Conservation (phyloP, 2,329 filamentous ascomycete species). For the Colletotrichum shisoi region DNA sequence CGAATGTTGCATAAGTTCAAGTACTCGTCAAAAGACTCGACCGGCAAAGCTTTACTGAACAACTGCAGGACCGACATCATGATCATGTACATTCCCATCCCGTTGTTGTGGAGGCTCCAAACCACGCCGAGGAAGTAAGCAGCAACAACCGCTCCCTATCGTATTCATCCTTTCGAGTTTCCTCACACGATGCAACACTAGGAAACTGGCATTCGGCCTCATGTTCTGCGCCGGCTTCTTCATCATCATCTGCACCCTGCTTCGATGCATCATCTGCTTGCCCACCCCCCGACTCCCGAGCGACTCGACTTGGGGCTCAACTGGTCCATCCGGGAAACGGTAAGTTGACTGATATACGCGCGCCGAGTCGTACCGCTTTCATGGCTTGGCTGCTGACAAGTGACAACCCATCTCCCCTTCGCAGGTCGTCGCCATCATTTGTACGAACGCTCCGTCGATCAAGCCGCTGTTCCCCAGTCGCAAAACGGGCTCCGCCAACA, state of each 20-base stretch:
- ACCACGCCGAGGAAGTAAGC: conserved; percentile 27
- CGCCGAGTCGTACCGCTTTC: no score
- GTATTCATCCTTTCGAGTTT: not conserved
- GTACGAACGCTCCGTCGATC: conserved; percentile 34
- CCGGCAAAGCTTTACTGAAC: not conserved
- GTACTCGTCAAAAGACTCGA: not conserved
- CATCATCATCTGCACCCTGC: conserved; percentile 37
- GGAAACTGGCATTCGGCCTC: conserved; percentile 37
- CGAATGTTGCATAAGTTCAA: conserved; percentile 24
- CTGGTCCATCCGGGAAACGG: conserved; percentile 40
- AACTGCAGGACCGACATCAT: conserved; percentile 18
- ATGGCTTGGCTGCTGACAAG: not conserved
- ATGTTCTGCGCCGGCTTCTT: conserved; percentile 41
- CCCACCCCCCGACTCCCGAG: conserved; percentile 26
- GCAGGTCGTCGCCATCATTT: conserved; percentile 30
- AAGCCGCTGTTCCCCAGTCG: conserved; percentile 31
- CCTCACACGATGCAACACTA: not conserved
- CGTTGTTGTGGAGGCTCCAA: conserved; percentile 31
- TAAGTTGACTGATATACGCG: not conserved
- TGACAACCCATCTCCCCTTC: not conserved
- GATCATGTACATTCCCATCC: conserved; percentile 36
- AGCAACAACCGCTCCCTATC: not conserved
- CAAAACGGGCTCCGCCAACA: conserved; percentile 19
- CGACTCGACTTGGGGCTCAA: conserved; percentile 30
- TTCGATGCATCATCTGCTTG: conserved; percentile 37